Evolutionary conservation across 768 basidiomycete genomes (phyloP).

Genomic region (Russula vinacea): DNA sequence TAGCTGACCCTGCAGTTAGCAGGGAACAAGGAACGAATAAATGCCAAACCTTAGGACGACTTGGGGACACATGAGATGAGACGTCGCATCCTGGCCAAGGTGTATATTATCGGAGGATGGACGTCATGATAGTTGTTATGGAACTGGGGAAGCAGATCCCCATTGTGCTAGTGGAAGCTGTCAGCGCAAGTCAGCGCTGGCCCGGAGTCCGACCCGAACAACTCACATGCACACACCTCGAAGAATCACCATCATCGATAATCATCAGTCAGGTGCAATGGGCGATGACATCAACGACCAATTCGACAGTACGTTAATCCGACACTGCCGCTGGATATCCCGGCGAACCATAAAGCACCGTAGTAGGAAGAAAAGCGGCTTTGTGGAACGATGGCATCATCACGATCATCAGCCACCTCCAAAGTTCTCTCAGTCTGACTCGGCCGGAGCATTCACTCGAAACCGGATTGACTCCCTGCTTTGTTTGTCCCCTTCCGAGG

Average conservation of each 20-base stretch:
- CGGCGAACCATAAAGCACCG: background rate
- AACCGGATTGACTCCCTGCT: background rate
- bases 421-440: background rate
- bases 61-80: background rate
- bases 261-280: background rate
- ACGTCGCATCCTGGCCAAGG: background rate
- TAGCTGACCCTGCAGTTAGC: background rate
- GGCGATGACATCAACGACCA: background rate
- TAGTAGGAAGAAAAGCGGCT: background rate
- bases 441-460: background rate
- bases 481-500: background rate
- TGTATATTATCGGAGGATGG: background rate
- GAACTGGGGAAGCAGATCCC: background rate
- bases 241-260: background rate
- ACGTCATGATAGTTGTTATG: background rate
- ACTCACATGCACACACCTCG: background rate
- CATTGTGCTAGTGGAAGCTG: background rate
- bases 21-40: background rate
- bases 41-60: background rate
- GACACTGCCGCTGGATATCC: background rate
- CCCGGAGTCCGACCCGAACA: background rate
- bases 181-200: background rate
- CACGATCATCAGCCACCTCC: background rate
- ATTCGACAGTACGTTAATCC: background rate
- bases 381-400: background rate